These are phyloP conservation scores for Apostasia ramifera DNA, from an alignment of 106 monocot genomes.

Conservation along the genomic window DNA sequence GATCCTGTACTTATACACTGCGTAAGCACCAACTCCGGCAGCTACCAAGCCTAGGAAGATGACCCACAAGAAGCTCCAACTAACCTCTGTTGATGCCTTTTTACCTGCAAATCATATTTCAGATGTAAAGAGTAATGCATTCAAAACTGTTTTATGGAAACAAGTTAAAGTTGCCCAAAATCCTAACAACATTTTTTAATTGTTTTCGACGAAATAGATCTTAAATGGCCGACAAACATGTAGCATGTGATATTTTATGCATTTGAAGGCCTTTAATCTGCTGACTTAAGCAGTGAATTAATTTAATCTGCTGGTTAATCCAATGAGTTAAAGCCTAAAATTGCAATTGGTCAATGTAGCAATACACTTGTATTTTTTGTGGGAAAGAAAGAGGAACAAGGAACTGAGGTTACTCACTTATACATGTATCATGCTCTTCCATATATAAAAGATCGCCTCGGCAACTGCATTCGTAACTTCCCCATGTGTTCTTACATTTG, in stretches of 20 bases:
- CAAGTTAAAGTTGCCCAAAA: no score
- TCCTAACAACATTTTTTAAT: no score
- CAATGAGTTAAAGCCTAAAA: no score
- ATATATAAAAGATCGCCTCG: slow-evolving; percentile 70
- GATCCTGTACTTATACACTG: slow-evolving; percentile 77
- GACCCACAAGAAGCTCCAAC: slow-evolving; percentile 88
- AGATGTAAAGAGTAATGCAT: background rate
- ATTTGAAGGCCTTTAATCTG: no score
- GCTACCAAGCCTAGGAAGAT: slow-evolving; percentile 52
- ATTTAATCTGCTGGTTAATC: no score
- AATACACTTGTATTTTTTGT: no score
- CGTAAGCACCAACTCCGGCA: slow-evolving; percentile 71
- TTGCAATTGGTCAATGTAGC: no score
- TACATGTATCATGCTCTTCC: slow-evolving; percentile 86
- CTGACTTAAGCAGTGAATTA: no score
- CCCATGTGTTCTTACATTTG: slow-evolving; percentile 87
- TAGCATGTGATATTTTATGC: no score
- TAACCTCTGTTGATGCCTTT: slow-evolving; percentile 30
- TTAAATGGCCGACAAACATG: no score
- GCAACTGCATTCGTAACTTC: slow-evolving; percentile 90
- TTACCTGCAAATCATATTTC: slow-evolving; percentile 39
- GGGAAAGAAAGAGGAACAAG: background rate
- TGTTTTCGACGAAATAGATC: no score
- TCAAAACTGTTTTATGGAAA: no score
- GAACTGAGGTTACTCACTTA: slow-evolving; percentile 53